Percentiles rank a stretch among this genome's conserved stretches.
These are phyloP conservation scores for Mucuna pruriens DNA, from an alignment of 306 rosid genomes.

Conservation along the genomic window DNA sequence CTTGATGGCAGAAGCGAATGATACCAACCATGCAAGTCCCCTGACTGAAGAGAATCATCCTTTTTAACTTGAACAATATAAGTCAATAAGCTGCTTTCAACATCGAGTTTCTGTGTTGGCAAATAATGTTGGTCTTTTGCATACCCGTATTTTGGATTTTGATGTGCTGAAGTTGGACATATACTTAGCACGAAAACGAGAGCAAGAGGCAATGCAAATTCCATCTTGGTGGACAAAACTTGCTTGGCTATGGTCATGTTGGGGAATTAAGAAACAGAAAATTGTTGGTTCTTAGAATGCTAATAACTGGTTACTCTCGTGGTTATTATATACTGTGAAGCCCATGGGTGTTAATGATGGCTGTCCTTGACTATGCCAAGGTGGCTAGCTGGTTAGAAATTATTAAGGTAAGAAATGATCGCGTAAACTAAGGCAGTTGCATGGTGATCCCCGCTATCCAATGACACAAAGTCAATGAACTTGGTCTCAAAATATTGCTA, in stretches of 20 bases:
- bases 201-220: conserved; percentile 30
- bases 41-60: conserved; percentile 25
- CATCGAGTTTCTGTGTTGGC: neutral
- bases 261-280: conserved; percentile 12
- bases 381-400: neutral
- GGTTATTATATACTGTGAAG: conserved; percentile 6
- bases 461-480: no score
- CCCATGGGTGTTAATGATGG: conserved; percentile 32
- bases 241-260: conserved; percentile 26
- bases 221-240: conserved; percentile 10
- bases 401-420: neutral
- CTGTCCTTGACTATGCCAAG: neutral
- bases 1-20: conserved; percentile 53
- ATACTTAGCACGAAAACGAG: conserved; percentile 12
- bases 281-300: neutral
- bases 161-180: conserved; percentile 26
- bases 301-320: neutral
- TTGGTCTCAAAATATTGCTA: no score
- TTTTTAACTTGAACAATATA: conserved; percentile 58
- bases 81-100: conserved; percentile 38
- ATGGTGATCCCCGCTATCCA: conserved; percentile 38
- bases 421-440: conserved; percentile 18
- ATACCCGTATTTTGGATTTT: neutral
- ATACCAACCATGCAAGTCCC: conserved; percentile 57
- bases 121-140: neutral